Percentiles rank a stretch among this genome's conserved stretches.
Evolutionary conservation across 2,329 filamentous ascomycete species (phyloP).

Genomic region (Macrophomina tecta): DNA sequence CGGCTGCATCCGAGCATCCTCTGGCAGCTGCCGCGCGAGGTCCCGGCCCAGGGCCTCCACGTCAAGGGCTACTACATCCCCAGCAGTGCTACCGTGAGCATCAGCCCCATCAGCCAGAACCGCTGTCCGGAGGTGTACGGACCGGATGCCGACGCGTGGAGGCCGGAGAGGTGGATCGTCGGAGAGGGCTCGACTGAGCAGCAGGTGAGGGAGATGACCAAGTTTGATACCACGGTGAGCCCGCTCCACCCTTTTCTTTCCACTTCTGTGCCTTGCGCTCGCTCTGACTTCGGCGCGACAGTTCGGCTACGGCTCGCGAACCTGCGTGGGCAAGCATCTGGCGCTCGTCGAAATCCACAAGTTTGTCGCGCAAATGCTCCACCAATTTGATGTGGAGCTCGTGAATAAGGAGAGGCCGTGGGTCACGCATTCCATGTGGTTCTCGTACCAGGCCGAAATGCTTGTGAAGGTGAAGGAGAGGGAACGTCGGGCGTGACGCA

Average conservation of each 20-base stretch:
- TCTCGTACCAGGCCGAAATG: conserved; percentile 10
- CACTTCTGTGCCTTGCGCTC: neutral
- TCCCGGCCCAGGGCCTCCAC: conserved; percentile 45
- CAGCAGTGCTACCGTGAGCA: conserved; percentile 38
- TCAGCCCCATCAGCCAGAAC: conserved; percentile 46
- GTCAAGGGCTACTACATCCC: conserved; percentile 44
- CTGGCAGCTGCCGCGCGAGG: conserved; percentile 40
- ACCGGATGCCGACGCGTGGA: conserved; percentile 51
- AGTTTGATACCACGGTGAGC: conserved; percentile 8
- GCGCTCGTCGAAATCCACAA: conserved; percentile 47
- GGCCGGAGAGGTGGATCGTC: conserved; percentile 50
- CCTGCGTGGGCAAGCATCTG: conserved; percentile 45
- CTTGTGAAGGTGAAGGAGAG: conserved; percentile 9
- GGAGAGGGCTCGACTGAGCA: neutral
- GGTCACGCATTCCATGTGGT: conserved; percentile 8
- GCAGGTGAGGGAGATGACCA: neutral
- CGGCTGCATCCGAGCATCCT: conserved; percentile 59
- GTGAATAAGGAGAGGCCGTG: conserved; percentile 4
- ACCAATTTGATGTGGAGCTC: conserved; percentile 9
- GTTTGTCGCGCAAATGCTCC: conserved; percentile 35
- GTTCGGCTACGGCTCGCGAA: conserved; percentile 47
- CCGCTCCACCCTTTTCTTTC: neutral
- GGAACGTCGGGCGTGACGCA: neutral
- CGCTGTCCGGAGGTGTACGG: conserved; percentile 51
- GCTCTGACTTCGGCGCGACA: neutral